Conservation (phyloP, 495 filamentous ascomycete genomes). For the Aspergillus affinis region DNA sequence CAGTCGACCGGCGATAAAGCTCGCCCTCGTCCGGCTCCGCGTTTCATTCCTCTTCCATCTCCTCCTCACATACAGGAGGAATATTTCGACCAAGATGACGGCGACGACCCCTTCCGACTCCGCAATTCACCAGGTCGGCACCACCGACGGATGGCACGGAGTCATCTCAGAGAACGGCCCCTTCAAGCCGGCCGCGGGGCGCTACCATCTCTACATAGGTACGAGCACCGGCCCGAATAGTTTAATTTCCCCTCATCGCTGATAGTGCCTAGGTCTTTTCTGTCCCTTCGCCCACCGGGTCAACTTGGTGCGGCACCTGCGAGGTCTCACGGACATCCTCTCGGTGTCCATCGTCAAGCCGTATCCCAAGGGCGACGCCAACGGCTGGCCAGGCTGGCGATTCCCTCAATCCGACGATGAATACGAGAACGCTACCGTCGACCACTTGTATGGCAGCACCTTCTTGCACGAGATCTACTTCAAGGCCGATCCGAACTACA, state of each 20-base stretch:
- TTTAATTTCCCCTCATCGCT: slow-evolving; percentile 60
- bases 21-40: too few species aligned
- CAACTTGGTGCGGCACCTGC: slow-evolving; percentile 62
- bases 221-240: slow-evolving; percentile 50
- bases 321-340: slow-evolving; percentile 72
- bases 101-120: neutral
- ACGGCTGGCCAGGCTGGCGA: slow-evolving; percentile 51
- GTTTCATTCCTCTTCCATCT: neutral
- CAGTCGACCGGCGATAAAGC: neutral
- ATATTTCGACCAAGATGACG: neutral
- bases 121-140: slow-evolving; percentile 22
- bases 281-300: slow-evolving; percentile 66
- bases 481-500: slow-evolving; percentile 48
- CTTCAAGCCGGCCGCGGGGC: slow-evolving; percentile 38
- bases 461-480: slow-evolving; percentile 57
- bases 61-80: neutral
- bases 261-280: slow-evolving; percentile 63
- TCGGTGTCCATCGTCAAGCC: slow-evolving; percentile 71
- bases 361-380: slow-evolving; percentile 58
- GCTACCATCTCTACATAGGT: slow-evolving; percentile 5
- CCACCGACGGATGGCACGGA: slow-evolving; percentile 46
- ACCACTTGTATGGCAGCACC: slow-evolving; percentile 48
- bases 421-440: slow-evolving; percentile 51
- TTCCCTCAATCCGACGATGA: slow-evolving; percentile 49
- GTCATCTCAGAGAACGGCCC: slow-evolving; percentile 32